These are phyloP conservation scores for Curvularia lunata DNA, from an alignment of 2,329 filamentous ascomycete genomes.

Conservation along the genomic window DNA sequence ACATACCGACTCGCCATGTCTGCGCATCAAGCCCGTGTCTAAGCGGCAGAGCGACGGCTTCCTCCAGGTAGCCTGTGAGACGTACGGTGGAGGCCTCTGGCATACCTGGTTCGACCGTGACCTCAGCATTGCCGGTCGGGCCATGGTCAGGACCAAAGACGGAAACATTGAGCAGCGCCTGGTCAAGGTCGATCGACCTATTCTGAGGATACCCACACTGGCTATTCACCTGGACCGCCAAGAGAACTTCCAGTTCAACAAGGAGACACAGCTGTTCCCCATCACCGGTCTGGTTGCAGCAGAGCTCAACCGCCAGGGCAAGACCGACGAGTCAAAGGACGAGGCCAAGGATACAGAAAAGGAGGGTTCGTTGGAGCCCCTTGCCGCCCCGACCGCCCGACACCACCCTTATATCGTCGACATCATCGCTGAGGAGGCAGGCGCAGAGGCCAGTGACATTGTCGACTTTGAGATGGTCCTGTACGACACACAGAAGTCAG, in stretches of 20 bases:
- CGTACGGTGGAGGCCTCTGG: slow-evolving; percentile 96
- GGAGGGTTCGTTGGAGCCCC: slow-evolving; percentile 67
- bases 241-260: slow-evolving; percentile 89
- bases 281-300: slow-evolving; percentile 87
- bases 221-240: slow-evolving; percentile 93
- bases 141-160: slow-evolving; percentile 76
- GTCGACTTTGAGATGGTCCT: slow-evolving; percentile 96
- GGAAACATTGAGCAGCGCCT: slow-evolving; percentile 82
- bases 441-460: slow-evolving; percentile 72
- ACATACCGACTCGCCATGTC: slow-evolving; percentile 91
- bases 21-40: slow-evolving; percentile 92
- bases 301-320: slow-evolving; percentile 80
- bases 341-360: slow-evolving; percentile 48
- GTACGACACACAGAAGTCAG: slow-evolving; percentile 92
- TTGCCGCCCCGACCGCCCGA: slow-evolving; percentile 78
- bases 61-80: slow-evolving; percentile 93
- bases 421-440: slow-evolving; percentile 80
- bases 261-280: slow-evolving; percentile 93
- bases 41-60: slow-evolving; percentile 88
- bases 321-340: slow-evolving; percentile 57
- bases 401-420: slow-evolving; percentile 90
- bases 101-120: slow-evolving; percentile 98
- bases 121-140: slow-evolving; percentile 85
- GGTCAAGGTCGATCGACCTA: slow-evolving; percentile 87
- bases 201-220: slow-evolving; percentile 89